These are phyloP conservation scores for Tympanopsis confertula DNA, from an alignment of 2,329 filamentous ascomycete species.

Conservation along the genomic window DNA sequence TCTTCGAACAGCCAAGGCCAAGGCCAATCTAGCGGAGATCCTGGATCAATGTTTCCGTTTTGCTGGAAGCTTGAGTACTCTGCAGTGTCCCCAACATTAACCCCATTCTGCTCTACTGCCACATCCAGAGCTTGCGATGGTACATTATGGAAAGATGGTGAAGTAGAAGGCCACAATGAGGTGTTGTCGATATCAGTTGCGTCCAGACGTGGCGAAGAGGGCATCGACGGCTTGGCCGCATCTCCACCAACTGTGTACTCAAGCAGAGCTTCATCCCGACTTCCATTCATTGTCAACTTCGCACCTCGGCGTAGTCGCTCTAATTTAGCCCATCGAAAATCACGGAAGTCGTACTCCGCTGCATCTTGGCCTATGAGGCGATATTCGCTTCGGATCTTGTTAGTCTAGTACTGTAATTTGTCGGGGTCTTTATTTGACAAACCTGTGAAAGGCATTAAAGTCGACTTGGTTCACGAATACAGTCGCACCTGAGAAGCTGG, in stretches of 20 bases:
- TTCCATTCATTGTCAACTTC: background rate
- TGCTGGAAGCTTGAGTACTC: no score
- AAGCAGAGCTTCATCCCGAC: slow-evolving; percentile 4
- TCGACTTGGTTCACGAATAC: slow-evolving; percentile 2
- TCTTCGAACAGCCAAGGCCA: slow-evolving; percentile 1
- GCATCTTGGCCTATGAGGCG: slow-evolving; percentile 7
- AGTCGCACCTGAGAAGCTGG: slow-evolving; percentile 5
- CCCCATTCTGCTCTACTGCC: no score
- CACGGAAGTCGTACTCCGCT: slow-evolving; percentile 10
- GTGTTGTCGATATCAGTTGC: slow-evolving; percentile 4
- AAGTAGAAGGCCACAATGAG: no score
- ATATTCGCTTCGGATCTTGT: slow-evolving; percentile 5
- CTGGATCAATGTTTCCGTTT: background rate
- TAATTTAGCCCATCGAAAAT: slow-evolving; percentile 9
- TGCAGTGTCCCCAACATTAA: no score
- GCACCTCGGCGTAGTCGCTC: slow-evolving; percentile 7
- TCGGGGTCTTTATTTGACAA: background rate
- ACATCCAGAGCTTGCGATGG: no score
- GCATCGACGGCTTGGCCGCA: slow-evolving; percentile 1
- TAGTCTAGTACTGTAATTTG: background rate
- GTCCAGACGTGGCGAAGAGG: slow-evolving; percentile 4
- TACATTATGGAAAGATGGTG: no score
- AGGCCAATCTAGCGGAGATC: background rate
- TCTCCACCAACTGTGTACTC: slow-evolving; percentile 5
- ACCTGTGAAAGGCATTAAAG: slow-evolving; percentile 5